Evolutionary conservation across 23 red algal genomes (phyloP).

Genomic region (Gracilaria domingensis): DNA sequence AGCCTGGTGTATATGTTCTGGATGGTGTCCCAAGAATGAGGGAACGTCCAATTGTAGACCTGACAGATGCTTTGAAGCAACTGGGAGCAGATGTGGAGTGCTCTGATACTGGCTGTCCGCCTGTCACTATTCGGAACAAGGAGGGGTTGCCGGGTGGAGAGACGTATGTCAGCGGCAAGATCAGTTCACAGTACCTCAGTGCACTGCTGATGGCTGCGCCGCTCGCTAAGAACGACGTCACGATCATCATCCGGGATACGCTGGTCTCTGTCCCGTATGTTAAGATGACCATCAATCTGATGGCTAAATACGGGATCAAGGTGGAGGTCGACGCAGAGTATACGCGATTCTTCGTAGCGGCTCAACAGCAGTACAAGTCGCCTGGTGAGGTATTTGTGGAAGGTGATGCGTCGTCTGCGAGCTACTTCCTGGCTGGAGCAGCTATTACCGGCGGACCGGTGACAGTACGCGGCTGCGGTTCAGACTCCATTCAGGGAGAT

Average conservation of each 20-base stretch:
- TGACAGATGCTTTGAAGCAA: slow-evolving; percentile 87
- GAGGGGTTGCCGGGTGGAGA: slow-evolving; percentile 78
- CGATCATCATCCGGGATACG: slow-evolving; percentile 81
- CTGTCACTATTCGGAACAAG: slow-evolving; percentile 70
- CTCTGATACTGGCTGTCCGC: slow-evolving; percentile 93
- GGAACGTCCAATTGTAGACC: slow-evolving; percentile 93
- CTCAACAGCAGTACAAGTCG: slow-evolving; percentile 77
- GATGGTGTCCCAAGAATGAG: slow-evolving; percentile 95
- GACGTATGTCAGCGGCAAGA: slow-evolving; percentile 89
- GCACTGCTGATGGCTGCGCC: slow-evolving; percentile 97
- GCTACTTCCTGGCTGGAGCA: slow-evolving; percentile 94
- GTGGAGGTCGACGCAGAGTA: slow-evolving; percentile 76
- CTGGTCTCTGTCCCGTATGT: slow-evolving; percentile 96
- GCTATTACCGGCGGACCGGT: slow-evolving; percentile 95
- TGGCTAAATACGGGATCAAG: slow-evolving; percentile 88
- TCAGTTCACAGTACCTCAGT: slow-evolving; percentile 90
- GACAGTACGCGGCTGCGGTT: slow-evolving; percentile 93
- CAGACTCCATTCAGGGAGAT: slow-evolving; percentile 91
- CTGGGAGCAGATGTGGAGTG: slow-evolving; percentile 87
- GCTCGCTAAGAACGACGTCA: slow-evolving; percentile 77
- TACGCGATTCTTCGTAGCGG: slow-evolving; percentile 60
- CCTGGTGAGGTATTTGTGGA: slow-evolving; percentile 91
- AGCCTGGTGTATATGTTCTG: slow-evolving; percentile 76
- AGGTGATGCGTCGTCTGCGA: slow-evolving; percentile 96
- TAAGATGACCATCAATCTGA: slow-evolving; percentile 95